Conservation (phyloP, 2,329 filamentous ascomycete species). For the Elsinoe australis region DNA sequence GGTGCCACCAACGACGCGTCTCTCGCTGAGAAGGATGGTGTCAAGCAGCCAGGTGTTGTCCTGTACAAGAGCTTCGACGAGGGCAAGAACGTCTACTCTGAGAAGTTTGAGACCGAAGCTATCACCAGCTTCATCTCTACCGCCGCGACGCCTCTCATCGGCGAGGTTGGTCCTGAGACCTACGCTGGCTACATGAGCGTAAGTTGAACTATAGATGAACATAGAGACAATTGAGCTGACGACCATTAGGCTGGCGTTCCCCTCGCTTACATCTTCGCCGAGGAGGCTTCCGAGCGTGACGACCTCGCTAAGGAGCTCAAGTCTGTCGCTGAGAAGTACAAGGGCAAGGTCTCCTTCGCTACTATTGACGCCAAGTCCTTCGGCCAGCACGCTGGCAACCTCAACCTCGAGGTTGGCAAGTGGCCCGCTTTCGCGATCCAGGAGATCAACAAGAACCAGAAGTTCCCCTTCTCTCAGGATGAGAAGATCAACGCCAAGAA, state of each 20-base stretch:
- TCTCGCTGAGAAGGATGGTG: slow-evolving; percentile 82
- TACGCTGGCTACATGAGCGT: slow-evolving; percentile 89
- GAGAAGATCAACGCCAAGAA: slow-evolving; percentile 66
- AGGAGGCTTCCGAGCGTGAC: slow-evolving; percentile 44
- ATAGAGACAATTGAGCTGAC: slow-evolving; percentile 6
- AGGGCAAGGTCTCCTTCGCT: slow-evolving; percentile 93
- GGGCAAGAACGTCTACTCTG: slow-evolving; percentile 77
- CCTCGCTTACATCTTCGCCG: slow-evolving; percentile 31
- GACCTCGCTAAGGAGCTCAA: slow-evolving; percentile 69
- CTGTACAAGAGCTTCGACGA: slow-evolving; percentile 98
- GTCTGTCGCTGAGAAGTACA: slow-evolving; percentile 81
- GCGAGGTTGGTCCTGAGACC: slow-evolving; percentile 94
- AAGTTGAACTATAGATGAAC: slow-evolving; percentile 28
- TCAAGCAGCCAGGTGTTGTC: slow-evolving; percentile 77
- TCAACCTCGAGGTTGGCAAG: slow-evolving; percentile 91
- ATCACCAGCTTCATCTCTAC: slow-evolving; percentile 79
- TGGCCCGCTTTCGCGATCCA: slow-evolving; percentile 98
- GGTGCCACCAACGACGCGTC: slow-evolving; percentile 75
- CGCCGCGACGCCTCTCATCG: slow-evolving; percentile 79
- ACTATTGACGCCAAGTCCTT: slow-evolving; percentile 94
- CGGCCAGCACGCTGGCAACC: slow-evolving; percentile 89
- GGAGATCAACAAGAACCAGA: slow-evolving; percentile 88
- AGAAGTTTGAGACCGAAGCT: slow-evolving; percentile 71
- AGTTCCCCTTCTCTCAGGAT: slow-evolving; percentile 65
- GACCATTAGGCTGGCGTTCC: slow-evolving; percentile 69